These are phyloP conservation scores for Corrigiola litoralis DNA, from an alignment of 179 eudicot genomes.

Conservation along the genomic window DNA sequence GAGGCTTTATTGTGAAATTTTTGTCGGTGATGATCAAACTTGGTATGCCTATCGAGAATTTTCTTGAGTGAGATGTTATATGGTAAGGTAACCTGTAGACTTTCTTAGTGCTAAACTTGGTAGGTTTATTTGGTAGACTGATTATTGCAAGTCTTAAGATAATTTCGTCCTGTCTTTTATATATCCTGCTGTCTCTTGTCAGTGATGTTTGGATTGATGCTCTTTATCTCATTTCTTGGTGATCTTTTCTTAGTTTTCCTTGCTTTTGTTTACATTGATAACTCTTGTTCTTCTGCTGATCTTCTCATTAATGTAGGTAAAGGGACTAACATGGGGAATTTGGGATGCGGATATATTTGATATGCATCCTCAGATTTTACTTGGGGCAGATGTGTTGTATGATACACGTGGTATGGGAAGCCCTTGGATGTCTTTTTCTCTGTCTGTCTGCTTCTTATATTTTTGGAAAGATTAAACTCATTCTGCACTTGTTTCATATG, in stretches of 20 bases:
- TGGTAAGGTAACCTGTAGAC: background rate
- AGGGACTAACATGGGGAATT: conserved; percentile 83
- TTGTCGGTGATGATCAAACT: background rate
- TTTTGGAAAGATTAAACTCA: background rate
- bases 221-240: background rate
- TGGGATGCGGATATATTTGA: conserved; percentile 70
- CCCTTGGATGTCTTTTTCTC: background rate
- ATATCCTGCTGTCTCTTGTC: background rate
- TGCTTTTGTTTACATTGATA: background rate
- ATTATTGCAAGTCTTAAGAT: background rate
- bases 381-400: conserved; percentile 92
- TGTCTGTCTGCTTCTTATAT: background rate
- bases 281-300: background rate
- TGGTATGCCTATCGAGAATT: background rate
- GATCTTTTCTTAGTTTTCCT: background rate
- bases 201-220: too few species aligned
- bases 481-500: conserved; percentile 7
- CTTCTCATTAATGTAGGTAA: conserved; percentile 40
- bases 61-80: background rate
- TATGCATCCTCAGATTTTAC: conserved; percentile 58
- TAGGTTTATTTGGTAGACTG: background rate
- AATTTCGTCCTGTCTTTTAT: background rate
- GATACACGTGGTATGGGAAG: conserved; percentile 55
- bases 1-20: background rate
- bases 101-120: background rate